Base-by-base conservation (phyloP, 2,329 filamentous ascomycete genomes). In the Colletotrichum chlorophyti region DNA sequence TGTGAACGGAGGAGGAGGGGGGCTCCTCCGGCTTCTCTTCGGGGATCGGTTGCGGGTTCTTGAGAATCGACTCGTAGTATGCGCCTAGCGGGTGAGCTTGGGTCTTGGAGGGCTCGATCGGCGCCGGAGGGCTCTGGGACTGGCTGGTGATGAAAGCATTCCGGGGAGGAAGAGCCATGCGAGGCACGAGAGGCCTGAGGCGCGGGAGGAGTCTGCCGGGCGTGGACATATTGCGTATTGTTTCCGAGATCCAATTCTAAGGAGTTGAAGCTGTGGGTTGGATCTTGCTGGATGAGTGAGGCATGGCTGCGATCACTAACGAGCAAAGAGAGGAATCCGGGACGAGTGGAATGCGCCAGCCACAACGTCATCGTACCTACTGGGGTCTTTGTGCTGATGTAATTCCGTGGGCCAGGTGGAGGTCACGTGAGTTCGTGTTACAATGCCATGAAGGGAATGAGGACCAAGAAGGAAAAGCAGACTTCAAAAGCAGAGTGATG, bases 11-110 rank as follows among this genome's bases (percentile, higher is more conserved):
- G 6, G 76, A 73, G n/a, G 69, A 72, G 2, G 79, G 77, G 0
- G 79, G 76, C 9, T 72, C 70, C 62, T 82, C 76, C 41, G 75
- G 76, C 65, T 82, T 82, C 31, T 69, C 65, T 8, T 70, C 64
- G 46, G 65, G 73, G 50, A 73, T 76, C 2, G 76, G 76, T 8
- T 75, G 72, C 0, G 80, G 79, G 5, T 72, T 73, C 45, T 76
- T 73, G 40, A 87, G 75, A 21, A 88, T 79, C n/a, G 75, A 70
- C 63, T 85, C 79, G 70, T 88, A 88, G 73, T 85, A 88, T 32
- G 74, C 69, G 1, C 85, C 85, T 1, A 86, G 73, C 0, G 84
- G 83, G 43, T 63, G 63, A 4, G 72, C 76, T 64, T 82, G 79
- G 53, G 76, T 67, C 31, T 69, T 66, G 24, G 59, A 64, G 31